A percentile compares a stretch with the other conserved stretches of the same genome.
Conservation (phyloP, 441 rosid genomes). For the Jatropha podagrica region DNA sequence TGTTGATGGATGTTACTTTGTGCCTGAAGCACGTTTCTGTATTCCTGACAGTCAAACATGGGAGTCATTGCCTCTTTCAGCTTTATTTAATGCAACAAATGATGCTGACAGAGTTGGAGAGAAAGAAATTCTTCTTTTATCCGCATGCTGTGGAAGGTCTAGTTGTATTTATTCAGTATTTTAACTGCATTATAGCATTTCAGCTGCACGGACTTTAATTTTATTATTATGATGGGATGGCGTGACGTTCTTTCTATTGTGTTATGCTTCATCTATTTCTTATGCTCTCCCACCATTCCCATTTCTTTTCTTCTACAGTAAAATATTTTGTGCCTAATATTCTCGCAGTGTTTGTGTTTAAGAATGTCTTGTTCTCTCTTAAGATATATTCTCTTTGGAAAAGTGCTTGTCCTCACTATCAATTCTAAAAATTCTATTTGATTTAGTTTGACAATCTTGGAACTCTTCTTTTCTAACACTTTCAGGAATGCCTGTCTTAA, state of each 20-base stretch:
- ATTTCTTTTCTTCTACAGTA: not conserved
- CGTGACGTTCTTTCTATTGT: not conserved
- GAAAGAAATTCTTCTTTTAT: constrained; percentile 55
- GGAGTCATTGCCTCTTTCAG: constrained; percentile 72
- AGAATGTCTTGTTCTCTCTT: no score
- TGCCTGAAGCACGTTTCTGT: constrained; percentile 66
- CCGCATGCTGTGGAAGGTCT: constrained; percentile 76
- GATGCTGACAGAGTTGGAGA: constrained; percentile 42
- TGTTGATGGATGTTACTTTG: constrained; percentile 54
- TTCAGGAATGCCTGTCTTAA: not conserved
- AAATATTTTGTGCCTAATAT: not conserved
- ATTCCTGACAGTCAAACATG: constrained; percentile 77
- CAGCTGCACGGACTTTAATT: constrained; percentile 1
- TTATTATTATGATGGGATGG: not conserved
- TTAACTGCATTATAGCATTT: not conserved
- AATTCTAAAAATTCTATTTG: not conserved
- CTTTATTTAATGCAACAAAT: constrained; percentile 40
- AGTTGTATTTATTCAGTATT: not conserved
- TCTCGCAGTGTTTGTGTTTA: not conserved
- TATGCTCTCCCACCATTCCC: not conserved
- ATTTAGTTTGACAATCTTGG: not conserved
- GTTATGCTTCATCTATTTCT: not conserved
- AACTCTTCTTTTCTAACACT: not conserved
- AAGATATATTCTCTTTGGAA: not conserved
- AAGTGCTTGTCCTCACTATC: not conserved